A percentile compares a stretch with the other conserved stretches of the same genome.
Conservation (phyloP, 164 flowering plant genomes). For the Kalanchoe fedtschenkoi region DNA sequence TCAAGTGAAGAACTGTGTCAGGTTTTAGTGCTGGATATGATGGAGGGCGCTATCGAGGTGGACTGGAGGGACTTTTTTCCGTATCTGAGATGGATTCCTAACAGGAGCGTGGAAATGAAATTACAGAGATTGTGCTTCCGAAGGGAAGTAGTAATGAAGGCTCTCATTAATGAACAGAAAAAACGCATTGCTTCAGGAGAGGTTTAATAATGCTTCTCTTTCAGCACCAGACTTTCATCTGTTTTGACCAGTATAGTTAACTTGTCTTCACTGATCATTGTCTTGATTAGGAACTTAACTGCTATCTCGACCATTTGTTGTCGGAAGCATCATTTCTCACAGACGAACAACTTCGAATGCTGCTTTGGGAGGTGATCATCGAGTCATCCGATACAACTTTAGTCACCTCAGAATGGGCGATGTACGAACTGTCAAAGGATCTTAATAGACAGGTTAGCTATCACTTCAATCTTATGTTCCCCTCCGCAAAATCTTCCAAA, state of each 20-base stretch:
- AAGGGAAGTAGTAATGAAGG: conserved; percentile 53
- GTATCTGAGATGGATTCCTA: conserved; percentile 82
- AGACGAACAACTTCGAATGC: conserved; percentile 43
- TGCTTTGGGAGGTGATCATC: conserved; percentile 78
- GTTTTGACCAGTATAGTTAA: background rate
- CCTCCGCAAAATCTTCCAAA: background rate
- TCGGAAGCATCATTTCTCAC: conserved; percentile 49
- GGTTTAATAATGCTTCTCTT: conserved; percentile 28
- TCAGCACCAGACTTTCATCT: background rate
- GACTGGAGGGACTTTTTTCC: conserved; percentile 99
- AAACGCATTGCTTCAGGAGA: conserved; percentile 39
- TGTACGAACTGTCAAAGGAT: conserved; percentile 73
- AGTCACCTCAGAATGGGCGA: conserved; percentile 87
- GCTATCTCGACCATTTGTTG: conserved; percentile 50
- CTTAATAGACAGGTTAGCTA: conserved; percentile 44
- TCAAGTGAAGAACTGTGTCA: conserved; percentile 53
- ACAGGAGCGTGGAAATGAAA: conserved; percentile 43
- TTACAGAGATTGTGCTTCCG: conserved; percentile 34
- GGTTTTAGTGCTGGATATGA: conserved; percentile 51
- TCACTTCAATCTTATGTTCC: background rate
- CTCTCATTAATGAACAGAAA: conserved; percentile 47
- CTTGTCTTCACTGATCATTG: background rate
- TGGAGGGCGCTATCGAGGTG: conserved; percentile 88
- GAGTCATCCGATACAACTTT: conserved; percentile 76
- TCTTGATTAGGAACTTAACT: conserved; percentile 32